Evolutionary conservation across 768 basidiomycete genomes (phyloP), one percentile per base, ranked within the genome.

Genomic region (Rubroboletus satanas): DNA sequence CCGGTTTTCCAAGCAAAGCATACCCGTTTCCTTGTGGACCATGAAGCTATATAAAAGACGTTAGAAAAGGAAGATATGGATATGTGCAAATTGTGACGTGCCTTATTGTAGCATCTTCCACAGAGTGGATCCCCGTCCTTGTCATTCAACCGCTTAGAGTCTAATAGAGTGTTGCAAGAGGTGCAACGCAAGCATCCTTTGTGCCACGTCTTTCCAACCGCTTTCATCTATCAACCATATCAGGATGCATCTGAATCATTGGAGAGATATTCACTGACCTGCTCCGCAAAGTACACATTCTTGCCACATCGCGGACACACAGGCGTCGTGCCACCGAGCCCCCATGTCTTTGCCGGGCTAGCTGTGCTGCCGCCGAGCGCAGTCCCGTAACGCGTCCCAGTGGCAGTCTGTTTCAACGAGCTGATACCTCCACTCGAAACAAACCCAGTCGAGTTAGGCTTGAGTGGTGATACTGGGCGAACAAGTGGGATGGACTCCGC

Each of bases 251-350:
- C 18, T 5, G 17, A 38, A 28, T 41, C 3, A 49, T 12, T 18
- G 26, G 23, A n/a, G 15, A 42, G 33, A 51, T 4, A 11, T 45
- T 23, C 18, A 57, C 63, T 18, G 44, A 84, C 88, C 79, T 90
- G 88, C 68, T 93, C 90, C 14, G 90, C 90, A 64, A 93, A 92
- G 72, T 88, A 93, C 10, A 93, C 90, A 49, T 79, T 85, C 77
- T 87, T 83, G 36, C 74, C 75, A 59, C 90, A 93, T 52, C 78
- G 77, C 9, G 85, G 82, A 61, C 90, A 93, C 18, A 65, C 65
- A 18, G 89, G 87, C 8, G 82, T 71, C n/a, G 55, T 81, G 21
- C 79, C 77, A 23, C 67, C 72, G 1, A 64, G 53, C 2, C 81
- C 83, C 78, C 83, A 86, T 56, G 77, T 75, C 54, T 71, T 77